A percentile compares a stretch with the other conserved stretches of the same genome.
phyloP scores from a whole-genome alignment of 192 early-diverging fungal species.

The Kickxella alabastrina region DNA sequence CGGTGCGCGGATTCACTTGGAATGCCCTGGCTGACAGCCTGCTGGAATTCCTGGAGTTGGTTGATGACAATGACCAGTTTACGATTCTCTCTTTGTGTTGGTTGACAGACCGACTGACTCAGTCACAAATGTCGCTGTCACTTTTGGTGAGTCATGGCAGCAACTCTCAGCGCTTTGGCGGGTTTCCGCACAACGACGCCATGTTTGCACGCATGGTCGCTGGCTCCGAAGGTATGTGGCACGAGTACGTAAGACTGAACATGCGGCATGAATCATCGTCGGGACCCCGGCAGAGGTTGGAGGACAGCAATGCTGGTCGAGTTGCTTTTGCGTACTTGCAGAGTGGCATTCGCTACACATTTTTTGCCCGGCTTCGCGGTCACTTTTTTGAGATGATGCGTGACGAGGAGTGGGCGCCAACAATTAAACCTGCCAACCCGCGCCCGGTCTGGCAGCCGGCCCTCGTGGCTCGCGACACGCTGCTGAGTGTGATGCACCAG shows the following conservation, averaged over 20 bases:
- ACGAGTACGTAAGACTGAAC: constrained; percentile 19
- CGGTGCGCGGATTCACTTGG: constrained; percentile 12
- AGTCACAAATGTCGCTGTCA: constrained; percentile 20
- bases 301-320: constrained; percentile 5
- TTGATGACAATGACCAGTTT: constrained; percentile 25
- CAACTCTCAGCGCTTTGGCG: constrained; percentile 32
- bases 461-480: neutral
- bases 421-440: constrained; percentile 21
- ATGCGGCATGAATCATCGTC: neutral
- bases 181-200: constrained; percentile 45
- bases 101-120: constrained; percentile 30
- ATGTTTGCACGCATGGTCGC: constrained; percentile 32
- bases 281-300: constrained; percentile 1
- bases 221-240: constrained; percentile 29
- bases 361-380: constrained; percentile 36
- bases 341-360: constrained; percentile 34
- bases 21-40: constrained; percentile 17
- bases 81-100: constrained; percentile 39
- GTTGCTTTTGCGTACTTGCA: constrained; percentile 40
- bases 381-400: constrained; percentile 47
- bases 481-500: constrained; percentile 13
- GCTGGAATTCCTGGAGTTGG: constrained; percentile 10
- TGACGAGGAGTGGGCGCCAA: constrained; percentile 44
- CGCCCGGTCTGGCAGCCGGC: constrained; percentile 23
- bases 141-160: constrained; percentile 42